Base-by-base conservation (phyloP, 202 grass and related monocot genomes). In the Carex sylvatica region DNA sequence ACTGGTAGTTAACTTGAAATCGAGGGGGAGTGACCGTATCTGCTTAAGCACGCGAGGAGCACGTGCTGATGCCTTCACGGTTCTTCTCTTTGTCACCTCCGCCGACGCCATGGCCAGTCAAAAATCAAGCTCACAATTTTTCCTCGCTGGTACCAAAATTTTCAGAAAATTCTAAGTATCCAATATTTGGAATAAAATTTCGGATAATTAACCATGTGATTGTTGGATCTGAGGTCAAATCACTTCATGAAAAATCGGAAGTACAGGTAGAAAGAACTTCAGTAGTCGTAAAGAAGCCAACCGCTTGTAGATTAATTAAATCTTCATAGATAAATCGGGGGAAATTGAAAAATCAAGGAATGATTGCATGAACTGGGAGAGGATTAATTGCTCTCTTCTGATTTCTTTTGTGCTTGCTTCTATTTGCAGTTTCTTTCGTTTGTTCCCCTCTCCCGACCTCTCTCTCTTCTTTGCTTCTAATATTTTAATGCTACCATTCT, bases 41-140 rank as follows among this genome's bases (percentile, higher is more conserved):
- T 88, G 42, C 84, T 98, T 86, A 63, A 95, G 78, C 86, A 84
- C 82, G 40, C 74, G 59, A 30, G 91, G 89, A 18, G 38, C 77
- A 64, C 95, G 82, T 63, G 89, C 55, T 4, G 86, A 84, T 78
- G 89, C 87, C 30, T 85, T 90, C 20, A 88, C 8, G 62, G 87
- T 67, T 66, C 91, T 87, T 30, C 91, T 88, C 64, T 90, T 89
- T 24, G 90, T 35, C 65, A 90, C 85, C 49, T 91, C 91, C 46
- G 89, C 89, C 36, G 93, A 93, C 61, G 91, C 87, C 93, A 97
- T 97, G 70, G 51, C 60, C 51, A 82, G 87, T 67, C 74, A 60
- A 63, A 66, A 54, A 79, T 71, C 61, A 65, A 61, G 9, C 58
- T 80, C 31, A 10, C 3, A 3, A 3, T 3, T 76, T 22, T 24